Percentiles rank a stretch among this genome's conserved stretches.
These are phyloP conservation scores for Penicillium hordei DNA, from an alignment of 2,329 filamentous ascomycete species.

Conservation along the genomic window DNA sequence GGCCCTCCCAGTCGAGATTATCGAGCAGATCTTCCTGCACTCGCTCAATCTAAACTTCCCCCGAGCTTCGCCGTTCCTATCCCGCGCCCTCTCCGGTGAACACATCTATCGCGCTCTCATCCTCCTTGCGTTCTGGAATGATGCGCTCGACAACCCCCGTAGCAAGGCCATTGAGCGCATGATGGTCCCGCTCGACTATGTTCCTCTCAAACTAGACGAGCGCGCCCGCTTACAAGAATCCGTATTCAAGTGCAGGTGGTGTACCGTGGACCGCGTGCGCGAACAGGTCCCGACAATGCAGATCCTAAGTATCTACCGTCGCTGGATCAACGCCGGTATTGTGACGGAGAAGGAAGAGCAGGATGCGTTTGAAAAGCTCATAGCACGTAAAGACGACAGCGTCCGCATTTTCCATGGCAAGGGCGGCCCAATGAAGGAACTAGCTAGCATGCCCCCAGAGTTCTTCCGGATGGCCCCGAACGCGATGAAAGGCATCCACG, in stretches of 20 bases:
- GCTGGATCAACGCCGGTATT: slow-evolving; percentile 33
- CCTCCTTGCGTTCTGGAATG: slow-evolving; percentile 43
- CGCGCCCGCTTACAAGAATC: slow-evolving; percentile 35
- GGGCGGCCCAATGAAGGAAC: neutral
- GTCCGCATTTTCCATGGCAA: slow-evolving; percentile 19
- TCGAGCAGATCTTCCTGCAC: slow-evolving; percentile 55
- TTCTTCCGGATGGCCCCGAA: neutral
- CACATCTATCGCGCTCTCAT: slow-evolving; percentile 44
- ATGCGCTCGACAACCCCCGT: slow-evolving; percentile 13
- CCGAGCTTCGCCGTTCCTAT: slow-evolving; percentile 43
- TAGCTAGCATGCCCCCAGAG: neutral
- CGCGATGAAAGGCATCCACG: slow-evolving; percentile 1
- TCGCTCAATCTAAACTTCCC: slow-evolving; percentile 49
- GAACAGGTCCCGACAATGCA: slow-evolving; percentile 37
- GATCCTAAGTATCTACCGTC: slow-evolving; percentile 34
- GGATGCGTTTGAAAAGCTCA: slow-evolving; percentile 21
- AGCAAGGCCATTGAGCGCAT: slow-evolving; percentile 28
- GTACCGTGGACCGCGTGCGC: slow-evolving; percentile 36
- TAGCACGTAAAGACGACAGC: slow-evolving; percentile 19
- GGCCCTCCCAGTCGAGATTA: slow-evolving; percentile 50
- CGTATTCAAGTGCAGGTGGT: slow-evolving; percentile 43
- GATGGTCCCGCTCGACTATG: slow-evolving; percentile 40
- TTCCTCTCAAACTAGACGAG: slow-evolving; percentile 26
- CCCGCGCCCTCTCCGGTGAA: slow-evolving; percentile 41
- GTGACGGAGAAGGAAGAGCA: slow-evolving; percentile 21